phyloP scores from a whole-genome alignment of 148 eudicot genomes.

The Rhododendron ferrugineum region DNA sequence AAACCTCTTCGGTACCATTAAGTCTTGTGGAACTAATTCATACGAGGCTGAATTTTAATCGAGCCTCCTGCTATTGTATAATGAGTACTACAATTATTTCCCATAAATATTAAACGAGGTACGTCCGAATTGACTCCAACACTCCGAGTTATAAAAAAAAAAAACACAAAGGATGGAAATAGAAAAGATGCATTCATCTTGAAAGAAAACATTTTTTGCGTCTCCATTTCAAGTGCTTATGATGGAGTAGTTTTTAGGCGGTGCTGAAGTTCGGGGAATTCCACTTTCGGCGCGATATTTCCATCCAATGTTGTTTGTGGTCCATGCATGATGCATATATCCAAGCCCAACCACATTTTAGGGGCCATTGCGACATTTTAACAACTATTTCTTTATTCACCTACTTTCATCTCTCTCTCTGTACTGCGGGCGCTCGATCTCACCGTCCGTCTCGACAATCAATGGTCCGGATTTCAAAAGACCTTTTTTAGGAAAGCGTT shows the following conservation, averaged over 20 bases:
- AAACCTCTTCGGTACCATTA: background rate
- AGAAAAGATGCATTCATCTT: background rate
- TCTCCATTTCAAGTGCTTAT: background rate
- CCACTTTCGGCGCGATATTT: background rate
- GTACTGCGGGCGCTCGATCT: no score
- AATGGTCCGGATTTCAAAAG: no score
- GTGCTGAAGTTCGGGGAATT: background rate
- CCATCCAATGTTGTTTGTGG: background rate
- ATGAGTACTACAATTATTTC: background rate
- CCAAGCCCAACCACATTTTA: background rate
- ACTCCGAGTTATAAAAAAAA: background rate
- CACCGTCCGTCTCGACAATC: fast-evolving
- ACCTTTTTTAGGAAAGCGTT: no score
- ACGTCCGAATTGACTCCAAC: background rate
- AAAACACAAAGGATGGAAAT: background rate
- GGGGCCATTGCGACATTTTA: background rate
- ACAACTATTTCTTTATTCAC: background rate
- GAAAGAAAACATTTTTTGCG: background rate
- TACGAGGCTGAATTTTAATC: background rate
- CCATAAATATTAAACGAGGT: background rate
- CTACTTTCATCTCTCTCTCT: no score
- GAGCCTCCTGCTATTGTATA: background rate
- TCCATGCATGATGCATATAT: background rate
- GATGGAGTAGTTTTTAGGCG: background rate
- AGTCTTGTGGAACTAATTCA: background rate